Evolutionary conservation across 148 eudicot species (phyloP).

Genomic region (Fagopyrum esculentum): DNA sequence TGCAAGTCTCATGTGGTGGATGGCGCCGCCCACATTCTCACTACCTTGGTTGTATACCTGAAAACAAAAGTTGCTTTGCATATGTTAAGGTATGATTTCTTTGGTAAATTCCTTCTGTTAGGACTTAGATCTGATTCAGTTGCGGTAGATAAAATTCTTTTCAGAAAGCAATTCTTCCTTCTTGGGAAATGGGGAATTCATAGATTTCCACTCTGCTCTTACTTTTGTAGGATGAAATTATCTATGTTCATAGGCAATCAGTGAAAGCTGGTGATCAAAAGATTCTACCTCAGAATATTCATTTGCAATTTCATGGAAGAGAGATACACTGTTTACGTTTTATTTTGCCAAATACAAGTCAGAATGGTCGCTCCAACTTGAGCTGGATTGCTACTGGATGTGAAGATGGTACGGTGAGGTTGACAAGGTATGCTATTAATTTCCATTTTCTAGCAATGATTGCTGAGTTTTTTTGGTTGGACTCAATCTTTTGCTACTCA

Average conservation of each 20-base stretch:
- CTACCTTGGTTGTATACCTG: conserved; percentile 72
- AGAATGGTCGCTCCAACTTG: conserved; percentile 24
- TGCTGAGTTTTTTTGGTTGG: neutral
- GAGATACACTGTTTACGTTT: conserved; percentile 87
- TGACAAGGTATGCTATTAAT: conserved; percentile 58
- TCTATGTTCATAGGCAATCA: conserved; percentile 54
- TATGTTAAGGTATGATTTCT: conserved; percentile 68
- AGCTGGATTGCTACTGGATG: conserved; percentile 86
- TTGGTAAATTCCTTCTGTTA: neutral
- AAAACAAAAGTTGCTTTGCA: conserved; percentile 62
- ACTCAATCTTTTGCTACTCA: neutral
- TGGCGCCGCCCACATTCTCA: conserved; percentile 97
- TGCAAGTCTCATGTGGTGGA: conserved; percentile 87
- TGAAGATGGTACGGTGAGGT: conserved; percentile 94
- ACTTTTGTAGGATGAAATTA: conserved; percentile 61
- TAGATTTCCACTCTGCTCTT: conserved; percentile 8
- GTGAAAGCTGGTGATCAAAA: conserved; percentile 35
- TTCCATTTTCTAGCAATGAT: neutral
- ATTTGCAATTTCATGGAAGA: conserved; percentile 93
- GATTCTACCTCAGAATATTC: conserved; percentile 62
- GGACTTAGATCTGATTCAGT: neutral
- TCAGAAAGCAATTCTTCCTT: neutral
- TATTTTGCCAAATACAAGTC: conserved; percentile 33
- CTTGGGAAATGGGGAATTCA: neutral
- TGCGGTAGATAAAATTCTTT: neutral